A percentile compares a stretch with the other conserved stretches of the same genome.
Conservation (phyloP, 2,329 filamentous ascomycete species). For the Xylaria sp. region DNA sequence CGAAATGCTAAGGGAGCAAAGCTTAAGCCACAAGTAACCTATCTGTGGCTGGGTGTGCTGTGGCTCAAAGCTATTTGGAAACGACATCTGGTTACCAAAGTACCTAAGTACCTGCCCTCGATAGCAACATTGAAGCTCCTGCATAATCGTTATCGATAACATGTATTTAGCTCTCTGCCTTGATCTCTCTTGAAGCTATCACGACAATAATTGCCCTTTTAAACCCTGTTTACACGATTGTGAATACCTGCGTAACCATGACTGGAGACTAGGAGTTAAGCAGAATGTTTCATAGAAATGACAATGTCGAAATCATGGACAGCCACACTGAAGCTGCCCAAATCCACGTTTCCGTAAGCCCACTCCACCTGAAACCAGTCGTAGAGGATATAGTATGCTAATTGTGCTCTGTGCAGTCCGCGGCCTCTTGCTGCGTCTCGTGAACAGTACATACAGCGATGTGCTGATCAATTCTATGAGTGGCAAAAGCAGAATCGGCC, state of each 20-base stretch:
- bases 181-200: conserved; percentile 21
- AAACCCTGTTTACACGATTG: not conserved
- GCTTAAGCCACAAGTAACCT: not conserved
- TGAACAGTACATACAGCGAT: conserved; percentile 74
- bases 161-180: not conserved
- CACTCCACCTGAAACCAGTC: not conserved
- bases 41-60: not conserved
- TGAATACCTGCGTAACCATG: conserved; percentile 9
- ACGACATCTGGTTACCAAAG: too few relatives aligned
- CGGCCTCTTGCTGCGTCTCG: conserved; percentile 63
- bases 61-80: not conserved
- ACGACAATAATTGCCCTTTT: not conserved
- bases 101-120: too few relatives aligned
- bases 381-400: conserved; percentile 34
- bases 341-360: conserved; percentile 76
- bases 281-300: conserved; percentile 41
- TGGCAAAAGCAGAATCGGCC: conserved; percentile 78
- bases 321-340: conserved; percentile 79
- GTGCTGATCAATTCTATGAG: conserved; percentile 86
- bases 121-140: not conserved
- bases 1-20: conserved; percentile 19
- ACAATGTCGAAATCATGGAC: conserved; percentile 72
- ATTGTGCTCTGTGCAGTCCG: conserved; percentile 54
- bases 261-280: conserved; percentile 19
- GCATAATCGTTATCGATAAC: conserved; percentile 21